Conservation (phyloP, 1,284 basidiomycete genomes). For the Trichosporon inkin region DNA sequence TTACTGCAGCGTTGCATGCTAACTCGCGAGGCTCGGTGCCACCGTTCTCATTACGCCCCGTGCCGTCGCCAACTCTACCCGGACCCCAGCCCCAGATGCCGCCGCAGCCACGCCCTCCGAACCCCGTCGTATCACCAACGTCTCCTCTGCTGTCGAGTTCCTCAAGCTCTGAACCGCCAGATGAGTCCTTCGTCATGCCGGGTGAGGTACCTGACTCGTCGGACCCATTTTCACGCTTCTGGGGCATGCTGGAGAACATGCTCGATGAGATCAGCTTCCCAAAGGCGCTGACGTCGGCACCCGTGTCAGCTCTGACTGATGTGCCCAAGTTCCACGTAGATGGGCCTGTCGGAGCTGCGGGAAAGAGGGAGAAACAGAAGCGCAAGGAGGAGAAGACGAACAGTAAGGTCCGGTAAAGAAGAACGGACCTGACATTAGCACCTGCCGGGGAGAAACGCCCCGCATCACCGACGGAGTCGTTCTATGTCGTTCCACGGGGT, state of each 20-base stretch:
- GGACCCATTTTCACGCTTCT: conserved; percentile 50
- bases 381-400: background rate
- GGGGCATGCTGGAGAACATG: conserved; percentile 50
- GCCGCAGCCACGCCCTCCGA: background rate
- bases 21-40: conserved; percentile 27
- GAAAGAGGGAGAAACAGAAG: background rate
- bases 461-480: conserved; percentile 35
- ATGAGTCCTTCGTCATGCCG: conserved; percentile 38
- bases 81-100: background rate
- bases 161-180: conserved; percentile 33
- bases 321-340: background rate
- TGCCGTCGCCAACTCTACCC: conserved; percentile 7
- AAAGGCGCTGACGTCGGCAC: conserved; percentile 28
- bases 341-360: background rate
- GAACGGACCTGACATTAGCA: background rate
- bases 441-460: conserved; percentile 1
- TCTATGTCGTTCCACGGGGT: conserved; percentile 31
- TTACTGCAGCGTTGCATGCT: conserved; percentile 10
- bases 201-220: conserved; percentile 37
- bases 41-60: conserved; percentile 37
- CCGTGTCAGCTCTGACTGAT: background rate
- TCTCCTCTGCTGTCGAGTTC: conserved; percentile 40
- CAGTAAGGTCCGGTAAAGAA: background rate
- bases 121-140: conserved; percentile 12
- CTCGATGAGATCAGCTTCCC: conserved; percentile 48